Evolutionary conservation across 2,329 filamentous ascomycete species (phyloP).

Genomic region (Proliferodiscus dingleyae): DNA sequence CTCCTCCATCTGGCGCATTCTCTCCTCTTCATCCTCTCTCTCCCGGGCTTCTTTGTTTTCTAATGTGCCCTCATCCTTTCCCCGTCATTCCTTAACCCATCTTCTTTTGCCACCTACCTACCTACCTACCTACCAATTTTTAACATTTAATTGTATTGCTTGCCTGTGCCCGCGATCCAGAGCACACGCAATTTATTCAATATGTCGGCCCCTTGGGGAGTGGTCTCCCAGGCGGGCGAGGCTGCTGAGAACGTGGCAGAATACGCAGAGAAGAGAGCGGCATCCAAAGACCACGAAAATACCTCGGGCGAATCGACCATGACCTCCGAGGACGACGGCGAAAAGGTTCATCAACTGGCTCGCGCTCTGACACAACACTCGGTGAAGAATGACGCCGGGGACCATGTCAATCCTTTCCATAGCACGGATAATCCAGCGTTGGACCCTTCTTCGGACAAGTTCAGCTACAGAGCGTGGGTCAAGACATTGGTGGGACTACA

Average conservation of each 20-base stretch:
- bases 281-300: not conserved
- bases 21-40: too few relatives aligned
- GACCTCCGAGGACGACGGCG: slow-evolving; percentile 18
- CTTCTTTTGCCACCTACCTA: too few relatives aligned
- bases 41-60: too few relatives aligned
- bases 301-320: slow-evolving; percentile 8
- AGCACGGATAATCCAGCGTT: slow-evolving; percentile 45
- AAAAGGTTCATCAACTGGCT: slow-evolving; percentile 22
- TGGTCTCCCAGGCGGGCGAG: slow-evolving; percentile 7
- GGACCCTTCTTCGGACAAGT: slow-evolving; percentile 49
- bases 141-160: too few relatives aligned
- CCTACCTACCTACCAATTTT: too few relatives aligned
- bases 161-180: too few relatives aligned
- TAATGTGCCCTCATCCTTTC: too few relatives aligned
- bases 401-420: slow-evolving; percentile 46
- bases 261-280: not conserved
- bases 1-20: too few relatives aligned
- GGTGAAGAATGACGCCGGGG: slow-evolving; percentile 18
- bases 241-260: slow-evolving; percentile 7
- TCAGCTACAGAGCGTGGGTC: slow-evolving; percentile 54
- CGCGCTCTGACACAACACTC: slow-evolving; percentile 24
- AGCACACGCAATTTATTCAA: too few relatives aligned
- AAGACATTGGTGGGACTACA: slow-evolving; percentile 47
- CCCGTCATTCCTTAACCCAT: too few relatives aligned
- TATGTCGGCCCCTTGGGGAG: slow-evolving; percentile 17